phyloP scores from a whole-genome alignment of 1,139 yeast species.

The Pichia sp. region DNA sequence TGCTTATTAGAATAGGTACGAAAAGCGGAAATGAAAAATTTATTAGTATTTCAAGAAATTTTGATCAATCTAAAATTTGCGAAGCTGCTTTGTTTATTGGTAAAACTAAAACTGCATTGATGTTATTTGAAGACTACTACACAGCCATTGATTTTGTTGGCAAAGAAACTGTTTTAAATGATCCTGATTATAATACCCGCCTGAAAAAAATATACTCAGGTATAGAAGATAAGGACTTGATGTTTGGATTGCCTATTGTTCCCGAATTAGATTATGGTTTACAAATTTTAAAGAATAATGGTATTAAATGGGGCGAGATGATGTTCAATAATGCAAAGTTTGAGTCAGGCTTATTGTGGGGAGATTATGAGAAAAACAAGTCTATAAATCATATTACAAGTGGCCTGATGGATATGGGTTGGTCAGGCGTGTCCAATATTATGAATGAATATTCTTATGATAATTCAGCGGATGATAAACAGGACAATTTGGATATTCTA shows the following conservation, averaged over 20 bases:
- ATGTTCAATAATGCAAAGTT: conserved; percentile 51
- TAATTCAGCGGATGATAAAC: background rate
- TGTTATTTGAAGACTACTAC: conserved; percentile 50
- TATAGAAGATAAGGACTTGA: conserved; percentile 56
- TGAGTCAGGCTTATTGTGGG: conserved; percentile 38
- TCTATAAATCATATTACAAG: conserved; percentile 26
- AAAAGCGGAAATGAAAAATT: conserved; percentile 34
- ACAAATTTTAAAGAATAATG: conserved; percentile 33
- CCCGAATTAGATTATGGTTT: conserved; percentile 50
- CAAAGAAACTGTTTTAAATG: conserved; percentile 10
- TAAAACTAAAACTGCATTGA: conserved; percentile 42
- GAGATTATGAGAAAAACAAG: background rate
- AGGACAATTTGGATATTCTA: conserved; percentile 12
- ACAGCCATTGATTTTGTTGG: conserved; percentile 14
- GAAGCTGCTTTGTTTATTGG: conserved; percentile 35
- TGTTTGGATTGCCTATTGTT: conserved; percentile 56
- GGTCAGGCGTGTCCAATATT: conserved; percentile 43
- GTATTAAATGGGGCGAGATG: conserved; percentile 37
- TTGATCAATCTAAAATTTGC: conserved; percentile 34
- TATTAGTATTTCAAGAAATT: conserved; percentile 31
- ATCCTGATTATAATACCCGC: conserved; percentile 17
- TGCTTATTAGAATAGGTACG: conserved; percentile 43
- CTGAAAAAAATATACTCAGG: conserved; percentile 41
- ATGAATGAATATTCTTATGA: conserved; percentile 16
- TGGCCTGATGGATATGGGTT: conserved; percentile 42